Evolutionary conservation across 2,329 filamentous ascomycete species (phyloP).

Genomic region (Diplodia scrobiculata): DNA sequence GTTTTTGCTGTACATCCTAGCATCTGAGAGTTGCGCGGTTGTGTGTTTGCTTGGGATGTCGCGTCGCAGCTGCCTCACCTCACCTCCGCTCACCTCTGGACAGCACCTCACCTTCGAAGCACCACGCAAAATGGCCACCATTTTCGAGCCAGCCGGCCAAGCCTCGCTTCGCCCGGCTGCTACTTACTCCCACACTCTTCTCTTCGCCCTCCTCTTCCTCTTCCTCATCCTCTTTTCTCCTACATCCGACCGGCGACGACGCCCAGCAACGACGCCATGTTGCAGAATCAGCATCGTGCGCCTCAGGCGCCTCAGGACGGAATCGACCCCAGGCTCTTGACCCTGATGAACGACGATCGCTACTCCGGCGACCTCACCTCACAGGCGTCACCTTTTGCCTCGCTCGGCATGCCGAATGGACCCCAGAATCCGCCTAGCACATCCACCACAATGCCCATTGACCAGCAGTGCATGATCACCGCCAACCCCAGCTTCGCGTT

Average conservation of each 20-base stretch:
- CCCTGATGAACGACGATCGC: background rate
- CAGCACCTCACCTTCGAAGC: background rate
- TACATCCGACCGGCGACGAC: background rate
- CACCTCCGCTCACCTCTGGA: background rate
- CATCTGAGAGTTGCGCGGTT: no score
- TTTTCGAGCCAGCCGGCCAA: background rate
- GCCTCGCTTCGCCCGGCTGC: background rate
- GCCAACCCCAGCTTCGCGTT: background rate
- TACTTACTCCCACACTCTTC: background rate
- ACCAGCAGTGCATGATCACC: background rate
- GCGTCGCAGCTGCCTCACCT: background rate
- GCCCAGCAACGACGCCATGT: background rate
- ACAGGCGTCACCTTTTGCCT: background rate
- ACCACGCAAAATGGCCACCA: background rate
- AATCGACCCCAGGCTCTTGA: no score
- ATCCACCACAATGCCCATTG: background rate
- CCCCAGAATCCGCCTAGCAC: background rate
- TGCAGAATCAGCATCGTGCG: background rate
- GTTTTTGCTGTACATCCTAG: no score
- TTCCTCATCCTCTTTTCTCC: background rate
- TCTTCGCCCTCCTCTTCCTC: background rate
- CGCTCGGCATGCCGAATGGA: background rate
- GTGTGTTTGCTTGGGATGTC: no score
- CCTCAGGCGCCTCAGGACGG: background rate
- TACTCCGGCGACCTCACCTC: background rate